Percentiles rank a stretch among this genome's conserved stretches.
Evolutionary conservation across 2,329 filamentous ascomycete genomes (phyloP).

Genomic region (Aspergillus costaricaensis): DNA sequence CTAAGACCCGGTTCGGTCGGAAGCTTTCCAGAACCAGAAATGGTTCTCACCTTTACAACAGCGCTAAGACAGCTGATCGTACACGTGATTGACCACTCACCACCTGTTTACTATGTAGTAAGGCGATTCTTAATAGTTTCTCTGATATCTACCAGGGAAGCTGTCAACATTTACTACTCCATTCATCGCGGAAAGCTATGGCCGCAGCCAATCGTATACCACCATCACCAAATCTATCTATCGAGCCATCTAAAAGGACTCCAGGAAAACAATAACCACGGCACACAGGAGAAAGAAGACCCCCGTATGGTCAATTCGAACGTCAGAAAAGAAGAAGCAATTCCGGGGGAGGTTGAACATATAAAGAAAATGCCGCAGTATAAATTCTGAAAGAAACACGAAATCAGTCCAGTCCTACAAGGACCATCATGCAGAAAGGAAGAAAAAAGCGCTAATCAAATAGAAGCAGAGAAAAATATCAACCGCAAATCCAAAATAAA

Average conservation of each 20-base stretch:
- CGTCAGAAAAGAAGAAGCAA: background rate
- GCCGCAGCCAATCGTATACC: background rate
- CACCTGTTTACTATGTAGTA: background rate
- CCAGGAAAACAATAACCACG: background rate
- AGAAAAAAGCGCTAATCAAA: background rate
- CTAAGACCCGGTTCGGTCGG: slow-evolving; percentile 6
- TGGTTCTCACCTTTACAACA: too few relatives aligned
- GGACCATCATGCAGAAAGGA: background rate
- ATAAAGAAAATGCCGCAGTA: slow-evolving; percentile 5
- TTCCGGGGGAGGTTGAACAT: background rate
- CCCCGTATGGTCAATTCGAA: background rate
- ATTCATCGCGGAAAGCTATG: background rate
- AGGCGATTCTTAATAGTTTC: background rate
- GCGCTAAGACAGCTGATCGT: background rate
- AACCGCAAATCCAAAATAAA: background rate
- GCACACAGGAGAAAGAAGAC: background rate
- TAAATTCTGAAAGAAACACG: slow-evolving; percentile 8
- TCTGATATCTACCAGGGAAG: too few relatives aligned
- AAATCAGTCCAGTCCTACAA: slow-evolving; percentile 4
- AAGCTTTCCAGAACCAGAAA: background rate
- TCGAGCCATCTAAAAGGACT: background rate
- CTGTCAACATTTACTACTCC: too few relatives aligned
- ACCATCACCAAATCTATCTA: background rate
- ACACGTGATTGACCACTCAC: background rate
- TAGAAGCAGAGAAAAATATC: background rate